These are phyloP conservation scores for Fraxinus sp. DNA, from an alignment of 305 asterid species.

Conservation along the genomic window DNA sequence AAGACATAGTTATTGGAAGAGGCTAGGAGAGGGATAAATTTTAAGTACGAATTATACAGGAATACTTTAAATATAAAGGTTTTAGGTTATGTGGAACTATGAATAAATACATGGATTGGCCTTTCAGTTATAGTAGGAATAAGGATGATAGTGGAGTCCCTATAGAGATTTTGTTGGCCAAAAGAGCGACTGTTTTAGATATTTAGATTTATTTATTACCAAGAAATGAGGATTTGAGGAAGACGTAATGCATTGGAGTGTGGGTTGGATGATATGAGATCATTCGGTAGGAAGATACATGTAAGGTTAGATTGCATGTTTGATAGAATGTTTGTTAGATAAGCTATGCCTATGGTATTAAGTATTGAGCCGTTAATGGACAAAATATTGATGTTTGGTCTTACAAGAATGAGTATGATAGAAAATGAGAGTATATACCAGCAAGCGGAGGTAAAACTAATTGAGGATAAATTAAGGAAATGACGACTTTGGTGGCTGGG, in stretches of 20 bases:
- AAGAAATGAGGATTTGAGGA: neutral
- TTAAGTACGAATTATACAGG: neutral
- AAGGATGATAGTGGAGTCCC: neutral
- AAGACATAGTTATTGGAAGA: neutral
- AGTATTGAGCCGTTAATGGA: neutral
- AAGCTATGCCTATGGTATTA: neutral
- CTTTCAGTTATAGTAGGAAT: neutral
- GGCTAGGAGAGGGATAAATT: neutral
- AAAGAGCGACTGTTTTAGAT: neutral
- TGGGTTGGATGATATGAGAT: neutral
- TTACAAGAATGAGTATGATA: neutral
- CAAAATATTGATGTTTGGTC: neutral
- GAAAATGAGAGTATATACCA: neutral
- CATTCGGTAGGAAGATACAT: neutral
- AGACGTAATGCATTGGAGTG: neutral
- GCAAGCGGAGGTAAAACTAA: neutral
- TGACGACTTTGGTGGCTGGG: neutral
- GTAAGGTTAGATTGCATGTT: conserved; percentile 1
- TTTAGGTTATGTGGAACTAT: neutral
- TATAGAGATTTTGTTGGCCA: neutral
- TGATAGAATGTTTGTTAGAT: neutral
- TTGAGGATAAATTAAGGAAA: neutral
- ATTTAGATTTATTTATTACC: neutral
- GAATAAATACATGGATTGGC: neutral
- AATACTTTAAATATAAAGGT: neutral